Evolutionary conservation across 441 rosid species (phyloP).

Genomic region (Arabidopsis lyrata): DNA sequence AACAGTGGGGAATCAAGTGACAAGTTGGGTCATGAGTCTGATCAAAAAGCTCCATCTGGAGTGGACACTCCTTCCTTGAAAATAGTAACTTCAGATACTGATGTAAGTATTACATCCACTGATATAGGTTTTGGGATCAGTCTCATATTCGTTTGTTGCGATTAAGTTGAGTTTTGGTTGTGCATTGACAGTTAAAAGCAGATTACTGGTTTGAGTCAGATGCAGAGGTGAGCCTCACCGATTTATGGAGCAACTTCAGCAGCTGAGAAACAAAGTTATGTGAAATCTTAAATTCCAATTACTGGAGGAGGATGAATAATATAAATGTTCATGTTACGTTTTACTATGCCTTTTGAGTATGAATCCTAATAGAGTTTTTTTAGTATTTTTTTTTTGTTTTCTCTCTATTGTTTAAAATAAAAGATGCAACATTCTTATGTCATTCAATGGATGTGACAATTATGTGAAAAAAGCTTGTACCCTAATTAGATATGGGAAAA

Average conservation of each 20-base stretch:
- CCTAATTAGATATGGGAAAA: neutral
- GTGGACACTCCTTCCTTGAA: slow-evolving; percentile 50
- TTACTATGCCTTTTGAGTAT: neutral
- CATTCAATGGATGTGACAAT: neutral
- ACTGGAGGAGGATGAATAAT: neutral
- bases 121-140: neutral
- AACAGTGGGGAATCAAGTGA: slow-evolving; percentile 47
- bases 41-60: slow-evolving; percentile 34
- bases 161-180: neutral
- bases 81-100: slow-evolving; percentile 62
- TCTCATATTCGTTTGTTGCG: neutral
- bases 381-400: neutral
- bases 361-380: neutral
- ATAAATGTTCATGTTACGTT: neutral
- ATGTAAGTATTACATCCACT: slow-evolving; percentile 52
- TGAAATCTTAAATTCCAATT: neutral
- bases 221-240: slow-evolving; percentile 59
- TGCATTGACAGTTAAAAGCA: slow-evolving; percentile 56
- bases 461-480: neutral
- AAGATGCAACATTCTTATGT: neutral
- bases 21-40: slow-evolving; percentile 38
- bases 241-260: slow-evolving; percentile 25
- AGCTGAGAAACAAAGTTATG: neutral
- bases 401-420: neutral
- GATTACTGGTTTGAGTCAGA: slow-evolving; percentile 83